Base-by-base conservation (phyloP, 495 filamentous ascomycete species). In the Talaromyces thailandensis region DNA sequence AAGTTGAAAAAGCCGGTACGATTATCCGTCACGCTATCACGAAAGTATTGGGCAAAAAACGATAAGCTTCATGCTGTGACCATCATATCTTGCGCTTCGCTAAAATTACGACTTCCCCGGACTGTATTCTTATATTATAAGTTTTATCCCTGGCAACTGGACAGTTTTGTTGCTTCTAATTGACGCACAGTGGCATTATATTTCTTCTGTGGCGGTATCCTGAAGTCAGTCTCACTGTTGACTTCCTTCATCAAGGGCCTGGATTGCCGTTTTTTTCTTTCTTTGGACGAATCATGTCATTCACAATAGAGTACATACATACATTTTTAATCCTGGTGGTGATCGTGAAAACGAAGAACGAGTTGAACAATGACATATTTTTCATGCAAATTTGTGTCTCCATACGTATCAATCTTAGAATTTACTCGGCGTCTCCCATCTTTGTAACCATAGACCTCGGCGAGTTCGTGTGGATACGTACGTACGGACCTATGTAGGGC, bases 11-110 rank as follows among this genome's bases (percentile, higher is more conserved):
- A 76, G 90, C 94, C 2, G 94, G 93, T 2, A 83, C 86, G 4
- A 88, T 84, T 5, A 90, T 98, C 62, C 82, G 95, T 58, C 93
- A 97, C 75, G 94, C 93, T 21, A 90, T 97, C 66, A 96, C 93
- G 31, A 96, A 96, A 77, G 86, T 97, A 57, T 70, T 89, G 69
- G 85, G 78, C 70, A 79, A 78, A 64, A 79, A 73, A 73, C 84
- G 75, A 67, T 82, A 76, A 66, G 76, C 65, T 65, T 35, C 14
- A 57, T 18, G 28, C 52, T 56, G 24, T 11, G 18, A 3, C 24
- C 24, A 18, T 52, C 11, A 55, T 55, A 28, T 55, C 9, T 25
- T 28, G 14, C 23, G 51, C 51, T 26, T 55, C n/a, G 26, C 26
- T 55, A 28, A 21, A 55, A 26, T 23, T 48, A 48, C 43, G 43